A percentile compares a stretch with the other conserved stretches of the same genome.
phyloP scores from a whole-genome alignment of 805 yeast genomes.

The Yamadazyma takamatsuzukensis region DNA sequence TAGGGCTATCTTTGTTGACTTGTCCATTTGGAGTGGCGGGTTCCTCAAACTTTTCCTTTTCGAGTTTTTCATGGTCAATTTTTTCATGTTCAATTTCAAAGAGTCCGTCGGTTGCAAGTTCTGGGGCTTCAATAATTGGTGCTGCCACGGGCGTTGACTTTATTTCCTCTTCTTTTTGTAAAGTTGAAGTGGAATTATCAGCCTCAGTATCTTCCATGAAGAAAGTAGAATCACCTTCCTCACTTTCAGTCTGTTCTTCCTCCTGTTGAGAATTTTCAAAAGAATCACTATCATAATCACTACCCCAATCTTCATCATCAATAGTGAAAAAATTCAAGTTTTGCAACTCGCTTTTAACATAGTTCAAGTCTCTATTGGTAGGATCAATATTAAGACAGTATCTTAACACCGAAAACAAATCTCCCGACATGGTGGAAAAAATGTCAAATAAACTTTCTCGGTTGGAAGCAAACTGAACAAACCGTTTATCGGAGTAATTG shows the following conservation, averaged over 20 bases:
- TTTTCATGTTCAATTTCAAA: no score
- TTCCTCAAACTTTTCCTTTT: no score
- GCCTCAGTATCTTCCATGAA: constrained; percentile 13
- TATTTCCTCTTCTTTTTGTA: constrained; percentile 1
- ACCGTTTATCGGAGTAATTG: constrained; percentile 73
- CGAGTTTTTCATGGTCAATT: no score
- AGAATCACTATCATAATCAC: constrained; percentile 52
- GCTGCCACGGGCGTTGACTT: constrained; percentile 1
- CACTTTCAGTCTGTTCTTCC: constrained; percentile 4
- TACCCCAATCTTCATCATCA: constrained; percentile 59
- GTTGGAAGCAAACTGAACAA: constrained; percentile 79
- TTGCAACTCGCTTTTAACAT: constrained; percentile 57
- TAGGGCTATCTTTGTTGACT: no score
- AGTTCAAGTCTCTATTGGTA: constrained; percentile 63
- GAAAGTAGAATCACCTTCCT: constrained; percentile 14
- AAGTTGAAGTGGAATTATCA: constrained; percentile 6
- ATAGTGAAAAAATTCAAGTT: constrained; percentile 69
- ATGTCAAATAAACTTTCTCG: constrained; percentile 90
- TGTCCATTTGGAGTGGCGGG: no score
- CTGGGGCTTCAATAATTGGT: no score
- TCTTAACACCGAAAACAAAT: constrained; percentile 80
- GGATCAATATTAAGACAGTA: constrained; percentile 83
- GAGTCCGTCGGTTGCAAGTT: no score
- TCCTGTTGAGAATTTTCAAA: no score
- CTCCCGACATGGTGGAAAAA: constrained; percentile 83